Evolutionary conservation across 2,329 filamentous ascomycete genomes (phyloP).

Genomic region (Aspergillus fructus): DNA sequence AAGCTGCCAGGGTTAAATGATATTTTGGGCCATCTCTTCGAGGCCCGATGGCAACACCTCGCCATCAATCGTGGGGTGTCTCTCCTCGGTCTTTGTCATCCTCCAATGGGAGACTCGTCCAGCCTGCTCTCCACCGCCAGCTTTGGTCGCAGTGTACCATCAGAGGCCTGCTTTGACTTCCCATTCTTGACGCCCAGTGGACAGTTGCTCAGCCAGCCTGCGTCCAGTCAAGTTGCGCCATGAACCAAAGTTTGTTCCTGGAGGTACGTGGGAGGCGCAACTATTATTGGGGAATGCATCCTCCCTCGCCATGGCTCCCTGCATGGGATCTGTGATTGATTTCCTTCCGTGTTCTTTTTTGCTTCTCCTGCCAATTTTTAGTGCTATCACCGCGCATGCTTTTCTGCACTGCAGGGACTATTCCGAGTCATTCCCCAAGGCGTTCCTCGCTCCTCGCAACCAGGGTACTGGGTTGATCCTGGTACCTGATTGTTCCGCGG

Average conservation of each 20-base stretch:
- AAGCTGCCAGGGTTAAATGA: not conserved
- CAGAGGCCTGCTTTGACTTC: not conserved
- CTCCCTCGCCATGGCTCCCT: not conserved
- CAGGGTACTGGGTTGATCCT: conserved; percentile 2
- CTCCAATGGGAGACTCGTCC: not conserved
- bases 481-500: not conserved
- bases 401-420: not conserved
- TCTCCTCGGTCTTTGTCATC: not conserved
- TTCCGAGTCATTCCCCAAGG: not conserved
- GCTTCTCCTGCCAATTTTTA: conserved; percentile 2
- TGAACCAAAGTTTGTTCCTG: not conserved
- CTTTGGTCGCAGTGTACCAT: not conserved
- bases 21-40: conserved; percentile 2
- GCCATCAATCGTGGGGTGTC: not conserved
- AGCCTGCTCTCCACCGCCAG: not conserved
- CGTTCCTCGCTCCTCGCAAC: not conserved
- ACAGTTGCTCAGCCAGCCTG: too few relatives aligned
- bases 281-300: too few relatives aligned
- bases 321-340: not conserved
- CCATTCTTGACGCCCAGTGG: too few relatives aligned
- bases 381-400: not conserved
- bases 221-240: not conserved
- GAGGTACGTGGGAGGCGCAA: not conserved
- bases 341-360: not conserved
- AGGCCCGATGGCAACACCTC: not conserved